These are phyloP conservation scores for Fusarium mexicanum DNA, from an alignment of 2,329 filamentous ascomycete species.

Conservation along the genomic window DNA sequence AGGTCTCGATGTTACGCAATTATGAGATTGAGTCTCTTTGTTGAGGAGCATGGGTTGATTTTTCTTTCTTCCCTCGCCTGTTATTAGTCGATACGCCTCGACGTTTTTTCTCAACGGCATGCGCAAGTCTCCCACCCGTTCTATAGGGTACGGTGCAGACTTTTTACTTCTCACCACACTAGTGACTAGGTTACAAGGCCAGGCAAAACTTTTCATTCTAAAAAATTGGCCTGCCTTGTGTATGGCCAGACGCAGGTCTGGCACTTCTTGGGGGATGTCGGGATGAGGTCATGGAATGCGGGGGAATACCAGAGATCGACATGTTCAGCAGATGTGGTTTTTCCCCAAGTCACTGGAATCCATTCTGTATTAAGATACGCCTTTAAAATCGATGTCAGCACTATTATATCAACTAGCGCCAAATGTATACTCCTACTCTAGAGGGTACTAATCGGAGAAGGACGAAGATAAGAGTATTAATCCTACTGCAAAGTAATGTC, in stretches of 20 bases:
- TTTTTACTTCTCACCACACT: slow-evolving; percentile 10
- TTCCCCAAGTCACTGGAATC: slow-evolving; percentile 2
- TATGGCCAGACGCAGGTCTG: slow-evolving; percentile 37
- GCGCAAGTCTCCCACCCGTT: slow-evolving; percentile 13
- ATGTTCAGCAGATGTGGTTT: slow-evolving; percentile 13
- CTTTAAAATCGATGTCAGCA: neutral
- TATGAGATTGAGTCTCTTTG: slow-evolving; percentile 23
- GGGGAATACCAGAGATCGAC: slow-evolving; percentile 42
- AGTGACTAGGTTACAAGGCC: neutral
- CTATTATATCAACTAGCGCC: neutral
- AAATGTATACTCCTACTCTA: neutral
- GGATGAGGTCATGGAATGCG: slow-evolving; percentile 50
- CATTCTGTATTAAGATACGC: neutral
- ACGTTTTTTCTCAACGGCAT: slow-evolving; percentile 34
- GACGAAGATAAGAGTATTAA: neutral
- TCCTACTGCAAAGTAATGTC: neutral
- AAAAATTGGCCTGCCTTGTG: slow-evolving; percentile 23
- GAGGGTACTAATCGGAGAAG: neutral
- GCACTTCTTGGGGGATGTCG: slow-evolving; percentile 38
- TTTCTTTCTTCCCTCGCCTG: slow-evolving; percentile 8
- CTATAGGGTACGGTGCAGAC: slow-evolving; percentile 13
- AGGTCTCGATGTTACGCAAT: slow-evolving; percentile 28
- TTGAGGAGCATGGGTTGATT: slow-evolving; percentile 25
- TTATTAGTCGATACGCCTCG: slow-evolving; percentile 17
- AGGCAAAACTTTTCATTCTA: slow-evolving; percentile 2